Evolutionary conservation across 208 protist genomes (phyloP).

Genomic region (Wallacemonas sp.): DNA sequence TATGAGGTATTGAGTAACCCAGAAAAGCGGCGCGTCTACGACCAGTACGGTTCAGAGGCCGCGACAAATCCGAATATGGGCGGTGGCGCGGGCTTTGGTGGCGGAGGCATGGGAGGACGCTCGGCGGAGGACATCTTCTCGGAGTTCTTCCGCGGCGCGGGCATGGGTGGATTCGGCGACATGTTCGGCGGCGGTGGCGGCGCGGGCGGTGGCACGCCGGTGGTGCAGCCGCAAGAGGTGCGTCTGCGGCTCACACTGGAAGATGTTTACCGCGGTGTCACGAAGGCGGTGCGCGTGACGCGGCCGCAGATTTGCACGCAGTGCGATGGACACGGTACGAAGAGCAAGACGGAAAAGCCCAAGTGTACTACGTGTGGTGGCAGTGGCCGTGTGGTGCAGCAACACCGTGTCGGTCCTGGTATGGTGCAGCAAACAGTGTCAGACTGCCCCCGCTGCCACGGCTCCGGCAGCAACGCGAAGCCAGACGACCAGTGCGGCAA

Average conservation of each 20-base stretch:
- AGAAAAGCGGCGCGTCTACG: constrained; percentile 96
- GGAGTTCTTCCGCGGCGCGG: constrained; percentile 86
- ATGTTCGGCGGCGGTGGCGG: constrained; percentile 58
- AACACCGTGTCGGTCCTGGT: constrained; percentile 94
- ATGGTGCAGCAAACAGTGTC: constrained; percentile 96
- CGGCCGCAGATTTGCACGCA: constrained; percentile 83
- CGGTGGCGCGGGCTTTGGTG: constrained; percentile 40
- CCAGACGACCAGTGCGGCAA: constrained; percentile 94
- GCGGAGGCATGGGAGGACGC: constrained; percentile 48
- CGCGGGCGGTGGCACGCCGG: constrained; percentile 31
- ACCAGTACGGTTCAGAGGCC: constrained; percentile 93
- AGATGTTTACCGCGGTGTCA: constrained; percentile 82
- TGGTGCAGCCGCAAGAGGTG: constrained; percentile 78
- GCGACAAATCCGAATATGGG: constrained; percentile 69
- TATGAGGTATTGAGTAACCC: constrained; percentile 97
- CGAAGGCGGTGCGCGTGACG: constrained; percentile 77
- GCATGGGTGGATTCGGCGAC: constrained; percentile 77
- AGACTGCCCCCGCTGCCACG: constrained; percentile 92
- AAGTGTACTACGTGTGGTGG: constrained; percentile 94
- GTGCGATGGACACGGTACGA: constrained; percentile 87
- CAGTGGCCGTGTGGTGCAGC: constrained; percentile 87
- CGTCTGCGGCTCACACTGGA: constrained; percentile 75
- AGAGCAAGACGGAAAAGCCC: constrained; percentile 84
- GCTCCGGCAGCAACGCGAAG: constrained; percentile 89
- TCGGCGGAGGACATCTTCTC: constrained; percentile 91